Evolutionary conservation across 768 basidiomycete species (phyloP).

Genomic region (Lactarius vividus): DNA sequence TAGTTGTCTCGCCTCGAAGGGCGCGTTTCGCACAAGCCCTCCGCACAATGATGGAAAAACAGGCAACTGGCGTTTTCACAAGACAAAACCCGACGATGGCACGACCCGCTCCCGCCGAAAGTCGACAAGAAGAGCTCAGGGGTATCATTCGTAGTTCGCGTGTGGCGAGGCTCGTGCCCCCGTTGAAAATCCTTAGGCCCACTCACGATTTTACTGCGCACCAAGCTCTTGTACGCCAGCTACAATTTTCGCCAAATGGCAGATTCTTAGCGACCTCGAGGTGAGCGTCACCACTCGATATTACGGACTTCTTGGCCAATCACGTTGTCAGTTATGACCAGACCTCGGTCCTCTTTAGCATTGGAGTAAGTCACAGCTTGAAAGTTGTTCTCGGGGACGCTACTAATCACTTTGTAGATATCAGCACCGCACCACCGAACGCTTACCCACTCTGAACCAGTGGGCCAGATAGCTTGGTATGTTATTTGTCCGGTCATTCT

Average conservation of each 20-base stretch:
- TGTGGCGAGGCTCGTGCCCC: slow-evolving; percentile 51
- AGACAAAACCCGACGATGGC: neutral
- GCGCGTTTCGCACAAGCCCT: slow-evolving; percentile 43
- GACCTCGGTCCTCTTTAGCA: slow-evolving; percentile 66
- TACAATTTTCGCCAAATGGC: slow-evolving; percentile 80
- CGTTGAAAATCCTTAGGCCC: slow-evolving; percentile 49
- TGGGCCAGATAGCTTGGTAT: slow-evolving; percentile 73
- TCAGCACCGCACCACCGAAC: slow-evolving; percentile 46
- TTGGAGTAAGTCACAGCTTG: slow-evolving; percentile 34
- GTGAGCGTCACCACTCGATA: slow-evolving; percentile 32
- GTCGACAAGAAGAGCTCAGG: neutral
- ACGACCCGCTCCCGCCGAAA: neutral
- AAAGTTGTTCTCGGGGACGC: slow-evolving; percentile 37
- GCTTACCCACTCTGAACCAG: slow-evolving; percentile 66
- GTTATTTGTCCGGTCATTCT: slow-evolving; percentile 9
- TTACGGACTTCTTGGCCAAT: slow-evolving; percentile 5
- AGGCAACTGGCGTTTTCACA: slow-evolving; percentile 12
- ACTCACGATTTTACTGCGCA: slow-evolving; percentile 65
- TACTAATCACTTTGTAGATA: slow-evolving; percentile 21
- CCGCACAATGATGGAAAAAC: slow-evolving; percentile 45
- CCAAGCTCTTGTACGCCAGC: slow-evolving; percentile 61
- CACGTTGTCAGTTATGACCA: slow-evolving; percentile 54
- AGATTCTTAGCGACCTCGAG: slow-evolving; percentile 72
- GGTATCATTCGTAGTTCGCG: slow-evolving; percentile 46
- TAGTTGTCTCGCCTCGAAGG: slow-evolving; percentile 29